Base-by-base conservation (phyloP, 208 protist genomes). In the Leishmania mexicana region DNA sequence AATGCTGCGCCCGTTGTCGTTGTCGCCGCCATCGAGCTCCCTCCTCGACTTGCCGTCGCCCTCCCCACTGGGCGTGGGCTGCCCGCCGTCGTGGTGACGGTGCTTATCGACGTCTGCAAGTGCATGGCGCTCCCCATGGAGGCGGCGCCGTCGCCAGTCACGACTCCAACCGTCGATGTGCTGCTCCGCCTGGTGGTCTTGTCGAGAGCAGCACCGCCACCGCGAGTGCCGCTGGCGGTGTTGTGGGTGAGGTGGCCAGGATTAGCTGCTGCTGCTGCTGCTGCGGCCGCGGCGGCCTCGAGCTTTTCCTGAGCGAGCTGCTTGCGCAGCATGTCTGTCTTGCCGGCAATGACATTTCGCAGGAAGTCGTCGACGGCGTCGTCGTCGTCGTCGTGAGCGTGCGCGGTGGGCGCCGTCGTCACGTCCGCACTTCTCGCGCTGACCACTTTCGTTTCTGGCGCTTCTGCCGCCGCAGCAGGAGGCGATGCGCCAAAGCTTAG, bases 281-380 rank as follows among this genome's bases (percentile, higher is more conserved):
- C 81, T 6, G 76, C 73, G 0, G 70, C 88, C 0, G 84, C 85
- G 8, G 82, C 88, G 17, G 80, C 85, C 38, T 85, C 81, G 28
- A 93, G 64, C n/a, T 80, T 87, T 73, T 92, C 83, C 73, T 86
- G 60, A 21, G 87, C 89, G 53, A 94, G 81, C 62, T 91, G 83
- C 76, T 91, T 87, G 17, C 92, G 80, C 7, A 96, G 82, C 53
- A 89, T 77, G 21, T 92, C 87, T 21, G 92, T 90, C 60, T 91
- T 90, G 17, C 94, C 94, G 15, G 83, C 87, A 53, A 96, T 94
- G 65, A 95, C 88, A 70, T 86, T 81, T 19, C 92, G 75, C n/a
- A 97, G 80, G 75, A 97, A 97, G 45, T 91, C 86, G 42, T 84
- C 86, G 2, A 94, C 90, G 2, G 45, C 45, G 3, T 68, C 90